Base-by-base conservation (phyloP, 208 protist species). In the Vickermania spadyakhi region DNA sequence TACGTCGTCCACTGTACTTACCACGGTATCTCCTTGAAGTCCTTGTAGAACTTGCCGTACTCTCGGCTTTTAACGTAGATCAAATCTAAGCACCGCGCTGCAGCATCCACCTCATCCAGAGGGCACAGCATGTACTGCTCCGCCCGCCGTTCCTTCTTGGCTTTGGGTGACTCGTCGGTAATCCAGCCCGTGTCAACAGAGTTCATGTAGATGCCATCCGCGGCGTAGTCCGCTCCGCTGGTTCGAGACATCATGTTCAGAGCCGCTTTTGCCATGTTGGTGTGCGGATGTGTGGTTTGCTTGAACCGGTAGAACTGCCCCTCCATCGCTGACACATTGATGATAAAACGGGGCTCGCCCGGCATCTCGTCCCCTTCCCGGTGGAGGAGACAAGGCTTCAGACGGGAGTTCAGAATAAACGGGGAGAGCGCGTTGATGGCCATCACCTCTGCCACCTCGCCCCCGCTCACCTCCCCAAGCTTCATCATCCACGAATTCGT, bases 241-340 rank as follows among this genome's bases (percentile, higher is more conserved):
- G 94, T 97, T 59, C 96, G 89, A 1, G 97, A 98, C 94, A 99
- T 97, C 97, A 99, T 99, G 73, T 99, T 99, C 57, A 99, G 90
- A 31, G 97, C 91, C 21, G 97, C 97, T 82, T 99, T 99, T 45
- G 94, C 95, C 95, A 99, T 99, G 80, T 99, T 99, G 28, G 97
- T 99, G 86, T 99, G 97, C 51, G 93, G 93, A 67, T 99, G 97
- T 22, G 86, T 94, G 21, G 84, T 87, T 62, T 93, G 84, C 73
- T 96, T 94, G 70, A 84, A 93, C 22, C 86, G 79, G 73, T 97
- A 96, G 69, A 97, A 97, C 80, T 96, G 89, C 21, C 96, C 97
- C 68, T 99, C 97, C 97, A 99, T 99, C 22, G 96, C 96, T 14
- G 80, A 93, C n/a, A 99, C 97, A 68, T 99, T 98, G 64, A 98